Conservation (phyloP, 2,329 filamentous ascomycete species). For the Orbilia brochopaga region DNA sequence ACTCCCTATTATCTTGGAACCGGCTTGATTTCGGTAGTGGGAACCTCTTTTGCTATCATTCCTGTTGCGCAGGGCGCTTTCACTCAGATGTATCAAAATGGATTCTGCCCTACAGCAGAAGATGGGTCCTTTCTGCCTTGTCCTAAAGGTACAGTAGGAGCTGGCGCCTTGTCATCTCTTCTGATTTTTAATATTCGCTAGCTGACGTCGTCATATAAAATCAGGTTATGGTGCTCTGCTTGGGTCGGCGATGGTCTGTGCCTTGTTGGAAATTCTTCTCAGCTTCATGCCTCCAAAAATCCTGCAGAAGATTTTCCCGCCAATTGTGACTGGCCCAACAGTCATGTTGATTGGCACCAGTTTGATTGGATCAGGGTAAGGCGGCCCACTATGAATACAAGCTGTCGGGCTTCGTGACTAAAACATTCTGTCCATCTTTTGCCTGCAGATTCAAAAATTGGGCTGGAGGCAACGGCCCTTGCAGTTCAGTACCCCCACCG, state of each 20-base stretch:
- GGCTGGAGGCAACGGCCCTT: constrained; percentile 71
- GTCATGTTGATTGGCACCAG: constrained; percentile 71
- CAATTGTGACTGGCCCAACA: constrained; percentile 71
- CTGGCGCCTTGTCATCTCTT: constrained; percentile 1
- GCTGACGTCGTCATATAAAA: constrained; percentile 67
- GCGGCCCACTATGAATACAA: background rate
- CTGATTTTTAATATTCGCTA: constrained; percentile 26
- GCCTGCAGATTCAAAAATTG: constrained; percentile 66
- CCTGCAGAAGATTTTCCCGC: constrained; percentile 70
- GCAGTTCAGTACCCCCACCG: constrained; percentile 62
- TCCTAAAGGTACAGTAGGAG: constrained; percentile 18
- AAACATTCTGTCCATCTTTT: background rate
- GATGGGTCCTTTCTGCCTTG: constrained; percentile 35
- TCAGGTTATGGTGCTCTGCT: constrained; percentile 70
- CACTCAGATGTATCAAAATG: constrained; percentile 72
- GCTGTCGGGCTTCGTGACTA: background rate
- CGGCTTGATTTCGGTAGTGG: constrained; percentile 78
- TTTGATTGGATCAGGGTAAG: constrained; percentile 64
- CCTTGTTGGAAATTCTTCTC: constrained; percentile 70
- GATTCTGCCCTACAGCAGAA: constrained; percentile 64
- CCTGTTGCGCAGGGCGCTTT: constrained; percentile 75
- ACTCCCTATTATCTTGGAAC: constrained; percentile 70
- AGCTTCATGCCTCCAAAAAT: constrained; percentile 68
- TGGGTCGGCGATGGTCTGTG: constrained; percentile 64
- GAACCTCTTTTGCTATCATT: constrained; percentile 73